Evolutionary conservation across 768 basidiomycete genomes (phyloP).

Genomic region (Phylloporus sp.): DNA sequence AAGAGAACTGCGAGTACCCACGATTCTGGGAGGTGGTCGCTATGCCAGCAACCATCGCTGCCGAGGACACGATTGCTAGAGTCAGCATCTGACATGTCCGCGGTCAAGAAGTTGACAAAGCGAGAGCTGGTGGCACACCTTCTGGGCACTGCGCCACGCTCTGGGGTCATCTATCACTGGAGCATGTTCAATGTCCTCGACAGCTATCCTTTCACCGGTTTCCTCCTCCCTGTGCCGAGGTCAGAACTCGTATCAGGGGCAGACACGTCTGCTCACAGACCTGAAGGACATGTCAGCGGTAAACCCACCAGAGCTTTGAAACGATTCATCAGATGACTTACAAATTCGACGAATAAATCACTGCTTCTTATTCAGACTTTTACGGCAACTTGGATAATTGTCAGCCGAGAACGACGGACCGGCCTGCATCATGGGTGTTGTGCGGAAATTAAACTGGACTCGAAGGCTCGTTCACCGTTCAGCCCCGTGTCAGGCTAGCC

Average conservation of each 20-base stretch:
- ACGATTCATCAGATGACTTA: background rate
- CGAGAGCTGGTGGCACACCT: conserved; percentile 36
- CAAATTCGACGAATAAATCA: background rate
- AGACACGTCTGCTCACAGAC: conserved; percentile 1
- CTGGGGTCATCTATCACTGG: conserved; percentile 61
- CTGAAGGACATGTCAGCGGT: conserved; percentile 5
- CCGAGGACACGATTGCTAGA: conserved; percentile 21
- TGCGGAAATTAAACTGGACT: background rate
- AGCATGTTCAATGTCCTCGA: conserved; percentile 35
- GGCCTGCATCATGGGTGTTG: background rate
- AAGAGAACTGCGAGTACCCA: conserved; percentile 4
- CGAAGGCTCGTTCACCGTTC: too few relatives aligned
- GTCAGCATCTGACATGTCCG: conserved; percentile 2
- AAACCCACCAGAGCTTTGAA: background rate
- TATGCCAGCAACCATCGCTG: conserved; percentile 28
- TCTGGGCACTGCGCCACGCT: conserved; percentile 51
- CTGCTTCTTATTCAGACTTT: background rate
- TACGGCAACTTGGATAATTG: background rate
- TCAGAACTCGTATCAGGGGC: background rate
- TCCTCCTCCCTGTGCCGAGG: background rate
- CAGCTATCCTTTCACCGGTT: background rate
- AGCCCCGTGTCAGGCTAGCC: too few relatives aligned
- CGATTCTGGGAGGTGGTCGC: conserved; percentile 29
- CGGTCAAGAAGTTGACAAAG: conserved; percentile 5
- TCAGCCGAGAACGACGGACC: background rate